Base-by-base conservation (phyloP, 352 stramenopile species). In the Plasmopara muralis region DNA sequence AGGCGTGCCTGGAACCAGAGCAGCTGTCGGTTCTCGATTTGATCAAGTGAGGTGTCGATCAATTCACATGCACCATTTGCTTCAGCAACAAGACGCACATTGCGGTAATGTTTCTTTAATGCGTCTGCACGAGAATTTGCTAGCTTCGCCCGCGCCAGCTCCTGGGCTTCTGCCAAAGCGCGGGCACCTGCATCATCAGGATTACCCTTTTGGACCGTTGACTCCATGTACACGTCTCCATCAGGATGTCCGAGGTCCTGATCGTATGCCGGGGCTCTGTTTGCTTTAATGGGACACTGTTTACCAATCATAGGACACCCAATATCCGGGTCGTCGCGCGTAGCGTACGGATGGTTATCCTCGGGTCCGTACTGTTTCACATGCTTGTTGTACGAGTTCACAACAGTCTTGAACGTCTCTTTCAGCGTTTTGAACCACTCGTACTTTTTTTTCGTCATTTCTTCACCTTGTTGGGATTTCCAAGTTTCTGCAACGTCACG, bases 381-480 rank as follows among this genome's bases (percentile, higher is more conserved):
- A 68, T 96, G 89, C 16, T 81, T 74, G 60, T 96, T 86, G 61
- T 95, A 97, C 18, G 85, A 86, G 30, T 92, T 89, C 34, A 96
- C 73, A 49, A 95, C 87, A 4, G 83, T 89, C 67, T 97, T 97
- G 70, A 96, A 96, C 25, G 89, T 96, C 43, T 95, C 74, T 53
- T 93, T 96, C 18, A 97, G 75, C 33, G 85, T 85, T 62, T 96
- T 93, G 62, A 93, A 97, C 84, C 85, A 97, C 51, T 88, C 79
- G 53, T 79, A 95, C 55, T 96, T 96, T 37, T 90, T 78, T 62
- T 95, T 93, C 13, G 85, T 94, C 82, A 97, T 89, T 60, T 94
- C 86, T 65, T 97, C 89, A 31, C 85, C 81, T 59, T 95, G 85
- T 43, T 93, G 84, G 34, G 76, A 54, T 57, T 94, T 89, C 89